Evolutionary conservation across 176 grass and related monocot species (phyloP), one percentile per base, ranked within the genome.

Genomic region (Lolium rigidum): DNA sequence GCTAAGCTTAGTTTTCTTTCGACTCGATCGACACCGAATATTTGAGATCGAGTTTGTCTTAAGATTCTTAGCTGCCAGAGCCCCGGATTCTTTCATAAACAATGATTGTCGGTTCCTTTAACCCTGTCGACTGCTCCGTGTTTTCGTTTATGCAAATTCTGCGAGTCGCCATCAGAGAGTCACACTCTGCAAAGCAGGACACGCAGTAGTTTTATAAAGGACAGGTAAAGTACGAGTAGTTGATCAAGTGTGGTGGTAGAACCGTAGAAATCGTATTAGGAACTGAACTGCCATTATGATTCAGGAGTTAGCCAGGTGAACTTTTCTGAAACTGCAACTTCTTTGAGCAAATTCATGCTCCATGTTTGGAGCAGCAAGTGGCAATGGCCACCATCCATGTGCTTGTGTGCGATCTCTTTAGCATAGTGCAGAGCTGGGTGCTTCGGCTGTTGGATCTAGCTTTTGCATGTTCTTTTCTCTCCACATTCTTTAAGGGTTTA

Each of bases 391-490:
- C 5, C 21, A 35, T 58, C 35, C 11, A 5, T 0, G n/a, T 6
- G 9, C 77, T 24, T 44, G 17, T 35, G 39, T 26, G 60, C 22
- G 78, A 38, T 63, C 20, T 28, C 16, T 59, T 70, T 39, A 2
- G 65, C 46, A 9, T 60, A 66, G 15, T 25, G 35, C 41, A 35
- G 38, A 67, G 57, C 48, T 6, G 43, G 47, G 80, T 83, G 74
- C 74, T 11, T 74, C 48, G 18, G 11, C 49, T 12, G 80, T 22
- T 52, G 25, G 78, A 52, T 80, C 60, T 51, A 46, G 59, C 89
- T 87, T 80, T 74, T 7, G 31, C 28, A 22, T 41, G 1, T 5
- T 28, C 15, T 14, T 78, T 72, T 24, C 58, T 14, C 1, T 6
- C 26, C 3, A 1, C 26, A 58, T 44, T 67, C 74, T 83, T 26